Evolutionary conservation across 140 eudicot species (phyloP).

Genomic region (Oenanthe javanica): DNA sequence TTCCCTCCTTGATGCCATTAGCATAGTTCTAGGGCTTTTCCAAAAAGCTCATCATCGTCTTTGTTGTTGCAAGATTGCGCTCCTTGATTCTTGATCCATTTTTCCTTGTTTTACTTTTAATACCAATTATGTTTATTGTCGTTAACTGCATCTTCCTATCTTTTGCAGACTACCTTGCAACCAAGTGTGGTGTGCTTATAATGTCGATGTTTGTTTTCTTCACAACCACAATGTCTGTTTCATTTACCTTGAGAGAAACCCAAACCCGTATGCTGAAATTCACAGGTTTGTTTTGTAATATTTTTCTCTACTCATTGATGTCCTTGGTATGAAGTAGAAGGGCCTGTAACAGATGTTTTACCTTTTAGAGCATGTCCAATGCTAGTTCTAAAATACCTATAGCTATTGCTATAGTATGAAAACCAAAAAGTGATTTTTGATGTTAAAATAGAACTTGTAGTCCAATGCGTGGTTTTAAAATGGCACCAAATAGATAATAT

Average conservation of each 20-base stretch:
- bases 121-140: not conserved
- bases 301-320: not conserved
- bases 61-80: not conserved
- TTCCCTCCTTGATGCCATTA: not conserved
- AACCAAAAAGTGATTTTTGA: too few relatives aligned
- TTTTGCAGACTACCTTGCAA: slow-evolving; percentile 85
- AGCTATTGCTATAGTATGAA: too few relatives aligned
- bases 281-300: slow-evolving; percentile 56
- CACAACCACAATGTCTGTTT: slow-evolving; percentile 99
- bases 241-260: slow-evolving; percentile 96
- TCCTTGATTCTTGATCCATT: not conserved
- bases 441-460: too few relatives aligned
- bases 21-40: not conserved
- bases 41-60: not conserved
- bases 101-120: not conserved
- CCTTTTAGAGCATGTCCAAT: too few relatives aligned
- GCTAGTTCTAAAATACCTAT: too few relatives aligned
- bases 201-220: slow-evolving; percentile 99
- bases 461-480: too few relatives aligned
- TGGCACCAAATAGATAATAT: too few relatives aligned
- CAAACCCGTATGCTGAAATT: slow-evolving; percentile 99
- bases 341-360: not conserved
- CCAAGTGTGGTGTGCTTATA: slow-evolving; percentile 97
- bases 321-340: not conserved
- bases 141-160: slow-evolving; percentile 1